These are phyloP conservation scores for Saccharomycopsis guyanensis DNA, from an alignment of 805 yeast genomes.

Conservation along the genomic window DNA sequence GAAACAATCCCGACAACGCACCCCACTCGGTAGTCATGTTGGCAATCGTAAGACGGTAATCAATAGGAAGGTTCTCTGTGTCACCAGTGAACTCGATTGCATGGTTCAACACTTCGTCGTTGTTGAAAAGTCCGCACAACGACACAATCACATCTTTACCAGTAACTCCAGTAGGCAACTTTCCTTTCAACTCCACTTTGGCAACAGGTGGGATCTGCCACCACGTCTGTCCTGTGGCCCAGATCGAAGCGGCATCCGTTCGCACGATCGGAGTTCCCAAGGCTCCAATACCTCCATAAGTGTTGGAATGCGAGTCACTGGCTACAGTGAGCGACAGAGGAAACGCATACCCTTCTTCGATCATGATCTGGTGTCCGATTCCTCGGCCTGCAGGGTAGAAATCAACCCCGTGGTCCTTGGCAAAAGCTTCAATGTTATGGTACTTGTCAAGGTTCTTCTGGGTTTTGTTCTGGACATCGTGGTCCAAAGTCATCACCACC, in stretches of 20 bases:
- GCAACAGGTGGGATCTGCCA: constrained; percentile 99
- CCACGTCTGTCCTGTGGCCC: constrained; percentile 99
- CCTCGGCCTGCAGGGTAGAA: constrained; percentile 99
- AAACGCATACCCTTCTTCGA: constrained; percentile 97
- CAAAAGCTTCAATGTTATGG: constrained; percentile 80
- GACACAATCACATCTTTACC: constrained; percentile 98
- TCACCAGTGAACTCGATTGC: constrained; percentile 92
- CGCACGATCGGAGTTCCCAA: constrained; percentile 97
- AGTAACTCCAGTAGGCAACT: constrained; percentile 76
- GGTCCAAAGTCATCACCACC: constrained; percentile 94
- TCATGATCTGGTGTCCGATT: constrained; percentile 98
- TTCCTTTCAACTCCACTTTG: constrained; percentile 75
- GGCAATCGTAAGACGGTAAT: constrained; percentile 86
- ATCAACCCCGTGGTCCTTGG: constrained; percentile 84
- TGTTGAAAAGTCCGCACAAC: constrained; percentile 85
- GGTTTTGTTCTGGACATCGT: constrained; percentile 90
- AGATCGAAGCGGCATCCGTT: constrained; percentile 97
- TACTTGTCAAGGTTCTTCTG: constrained; percentile 88
- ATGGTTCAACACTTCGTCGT: constrained; percentile 87
- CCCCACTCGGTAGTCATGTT: constrained; percentile 99
- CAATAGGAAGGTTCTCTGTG: constrained; percentile 59
- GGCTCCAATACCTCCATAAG: constrained; percentile 95
- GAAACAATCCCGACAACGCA: constrained; percentile 93
- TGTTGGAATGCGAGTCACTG: constrained; percentile 95
- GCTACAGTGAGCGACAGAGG: constrained; percentile 93